phyloP scores from a whole-genome alignment of 345 rosid species.

The Populus tremula region DNA sequence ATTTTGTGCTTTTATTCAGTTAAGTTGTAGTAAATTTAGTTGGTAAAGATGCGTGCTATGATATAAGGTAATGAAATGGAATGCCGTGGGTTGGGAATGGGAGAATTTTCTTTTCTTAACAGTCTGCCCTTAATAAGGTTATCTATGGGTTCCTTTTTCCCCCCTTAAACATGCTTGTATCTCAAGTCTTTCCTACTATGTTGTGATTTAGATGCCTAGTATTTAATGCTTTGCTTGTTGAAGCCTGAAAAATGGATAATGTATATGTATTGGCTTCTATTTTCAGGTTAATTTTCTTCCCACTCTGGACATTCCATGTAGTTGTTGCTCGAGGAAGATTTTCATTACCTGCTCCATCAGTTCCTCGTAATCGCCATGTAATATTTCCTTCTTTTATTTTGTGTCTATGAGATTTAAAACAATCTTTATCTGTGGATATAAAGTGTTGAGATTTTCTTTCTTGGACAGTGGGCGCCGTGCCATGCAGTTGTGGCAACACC shows the following conservation, averaged over 20 bases:
- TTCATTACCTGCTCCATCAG: slow-evolving; percentile 92
- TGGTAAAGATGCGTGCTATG: neutral
- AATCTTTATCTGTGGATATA: neutral
- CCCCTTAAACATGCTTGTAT: neutral
- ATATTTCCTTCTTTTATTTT: slow-evolving; percentile 15
- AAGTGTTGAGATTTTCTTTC: slow-evolving; percentile 20
- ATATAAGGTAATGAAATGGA: neutral
- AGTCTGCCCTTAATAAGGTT: no score
- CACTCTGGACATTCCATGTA: slow-evolving; percentile 90
- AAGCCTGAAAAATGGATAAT: neutral
- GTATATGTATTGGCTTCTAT: slow-evolving; percentile 9
- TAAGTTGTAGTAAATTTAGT: neutral
- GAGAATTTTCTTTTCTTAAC: neutral
- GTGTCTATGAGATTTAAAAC: neutral
- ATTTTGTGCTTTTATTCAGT: neutral
- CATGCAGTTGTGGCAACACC: slow-evolving; percentile 93
- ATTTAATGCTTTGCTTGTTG: neutral
- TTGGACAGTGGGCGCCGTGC: slow-evolving; percentile 98
- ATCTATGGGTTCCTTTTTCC: no score
- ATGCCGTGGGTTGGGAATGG: neutral
- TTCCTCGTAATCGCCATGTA: slow-evolving; percentile 91
- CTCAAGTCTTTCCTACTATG: neutral
- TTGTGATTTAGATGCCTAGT: neutral
- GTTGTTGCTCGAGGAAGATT: slow-evolving; percentile 94
- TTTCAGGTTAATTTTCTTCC: slow-evolving; percentile 77